Evolutionary conservation across 345 rosid genomes (phyloP), one percentile per base, ranked within the genome.

Genomic region (Schrenkiella parvula): DNA sequence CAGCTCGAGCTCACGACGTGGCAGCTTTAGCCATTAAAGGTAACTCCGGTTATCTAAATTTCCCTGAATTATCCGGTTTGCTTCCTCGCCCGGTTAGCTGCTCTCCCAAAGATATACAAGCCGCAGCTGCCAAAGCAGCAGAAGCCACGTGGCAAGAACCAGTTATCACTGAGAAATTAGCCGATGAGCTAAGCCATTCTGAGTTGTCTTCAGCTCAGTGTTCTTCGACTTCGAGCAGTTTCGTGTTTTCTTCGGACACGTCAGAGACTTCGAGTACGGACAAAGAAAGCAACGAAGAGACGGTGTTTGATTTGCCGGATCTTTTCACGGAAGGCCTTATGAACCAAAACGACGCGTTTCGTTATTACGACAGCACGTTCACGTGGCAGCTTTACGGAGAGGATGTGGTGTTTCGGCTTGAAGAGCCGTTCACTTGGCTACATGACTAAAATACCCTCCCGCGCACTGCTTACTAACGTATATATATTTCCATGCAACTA

Each of bases 1-100:
- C 97, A 0, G 97, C 98, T 73, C 84, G 97, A 77, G 98, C 97
- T 17, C 98, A 93, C 19, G 98, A 93, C 22, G 97, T 90, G 2
- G 98, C 97, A 1, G 88, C 92, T 61, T 73, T 90, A 25, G 66
- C 98, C 1, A 86, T 93, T 23, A 93, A 88, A 72, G 97, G 98
- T 25, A 66, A 37, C 17, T 84, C 93, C 0, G 87, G 92, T 60
- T 82, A 79, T 77, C 89, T 93, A 11, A 93, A 93, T 71, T 90
- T 90, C 74, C 98, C 96, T 0, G 87, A 86, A 23, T 74, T 87
- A 10, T 85, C 85, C 38, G 80, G 80, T 2, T 47, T 80, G 31
- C 85, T 93, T 43, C 97, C 98, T 44, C 86, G 88, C 31, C 92
- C 97, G 8, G 84, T 80, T 3, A 81, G 83, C 12, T 32, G 82